Evolutionary conservation across 805 yeast genomes (phyloP), one percentile per base, ranked within the genome.

Genomic region (Hagleromyces aurorensis): DNA sequence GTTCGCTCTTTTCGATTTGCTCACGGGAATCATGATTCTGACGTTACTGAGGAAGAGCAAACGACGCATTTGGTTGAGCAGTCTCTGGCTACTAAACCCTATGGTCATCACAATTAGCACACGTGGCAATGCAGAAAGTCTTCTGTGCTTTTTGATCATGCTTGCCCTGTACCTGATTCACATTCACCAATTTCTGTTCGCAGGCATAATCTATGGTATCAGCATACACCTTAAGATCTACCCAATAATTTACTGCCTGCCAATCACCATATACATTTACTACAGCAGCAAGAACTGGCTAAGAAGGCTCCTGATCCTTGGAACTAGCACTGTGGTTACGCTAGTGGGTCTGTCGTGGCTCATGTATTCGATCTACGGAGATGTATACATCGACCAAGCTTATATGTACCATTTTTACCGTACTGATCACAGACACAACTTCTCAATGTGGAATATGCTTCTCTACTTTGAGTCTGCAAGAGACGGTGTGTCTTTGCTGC

Each of bases 71-170:
- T 40, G 62, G 5, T 62, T 75, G 23, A 55, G 76, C 8, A 55
- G 78, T 2, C 59, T 89, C 4, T 91, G 97, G 97, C 64, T 91
- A 12, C 64, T 85, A 43, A 91, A 91, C 52, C 97, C 98, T 10
- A 82, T 91, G 91, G 97, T 87, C 1, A 73, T 79, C 18, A 85
- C 94, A 1, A 91, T 91, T 27, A 77, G 89, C 41, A 85, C 96
- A 0, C 65, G 98, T 25, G 98, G 98, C 1, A 82, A 91, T 16
- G 80, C 95, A 0, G 98, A 91, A 49, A 86, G 96, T 38, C 66
- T 91, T 1, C 56, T 91, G 25, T 84, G 93, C 2, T 86, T 83
- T 18, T 61, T 89, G 41, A 69, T 86, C 3, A 70, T 85, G 67
- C 50, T 67, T 6, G 59, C 76, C 23, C 46, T 82, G 1, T 75